Evolutionary conservation across 345 rosid genomes (phyloP).

Genomic region (Sonneratia caseolaris): DNA sequence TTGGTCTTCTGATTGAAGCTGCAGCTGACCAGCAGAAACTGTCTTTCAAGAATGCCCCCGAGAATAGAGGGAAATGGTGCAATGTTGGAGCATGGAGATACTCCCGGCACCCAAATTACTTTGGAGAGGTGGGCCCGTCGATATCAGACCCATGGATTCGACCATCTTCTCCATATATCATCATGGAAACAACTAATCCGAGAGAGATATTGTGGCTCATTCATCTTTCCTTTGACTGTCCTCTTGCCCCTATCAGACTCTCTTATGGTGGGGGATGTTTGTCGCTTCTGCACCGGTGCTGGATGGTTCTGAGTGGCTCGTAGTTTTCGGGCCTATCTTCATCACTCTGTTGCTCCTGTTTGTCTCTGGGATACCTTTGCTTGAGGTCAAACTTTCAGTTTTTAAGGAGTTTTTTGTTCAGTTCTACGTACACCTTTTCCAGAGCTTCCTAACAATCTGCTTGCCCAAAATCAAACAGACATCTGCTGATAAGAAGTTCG

Average conservation of each 20-base stretch:
- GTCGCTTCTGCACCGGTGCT: slow-evolving; percentile 67
- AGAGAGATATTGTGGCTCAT: not conserved
- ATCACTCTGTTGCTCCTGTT: slow-evolving; percentile 79
- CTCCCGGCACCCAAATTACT: slow-evolving; percentile 88
- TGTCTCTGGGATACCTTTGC: slow-evolving; percentile 80
- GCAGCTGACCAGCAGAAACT: slow-evolving; percentile 83
- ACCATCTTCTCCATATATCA: not conserved
- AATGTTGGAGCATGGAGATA: slow-evolving; percentile 72
- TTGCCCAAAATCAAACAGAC: slow-evolving; percentile 29
- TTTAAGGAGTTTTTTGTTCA: not conserved
- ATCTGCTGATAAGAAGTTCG: slow-evolving; percentile 76
- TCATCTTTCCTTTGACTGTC: not conserved
- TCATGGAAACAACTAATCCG: not conserved
- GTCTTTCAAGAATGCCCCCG: slow-evolving; percentile 59
- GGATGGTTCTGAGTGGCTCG: slow-evolving; percentile 75
- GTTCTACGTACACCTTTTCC: not conserved
- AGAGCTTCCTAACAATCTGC: not conserved
- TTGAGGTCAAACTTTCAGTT: slow-evolving; percentile 43
- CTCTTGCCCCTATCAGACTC: slow-evolving; percentile 28
- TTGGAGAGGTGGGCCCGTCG: slow-evolving; percentile 62
- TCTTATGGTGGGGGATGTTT: slow-evolving; percentile 90
- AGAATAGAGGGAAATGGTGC: slow-evolving; percentile 83
- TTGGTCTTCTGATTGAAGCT: slow-evolving; percentile 59
- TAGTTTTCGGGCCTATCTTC: slow-evolving; percentile 69
- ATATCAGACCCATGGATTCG: not conserved